Conservation (phyloP, 2,329 filamentous ascomycete genomes). For the Aspergillus viridinutans region DNA sequence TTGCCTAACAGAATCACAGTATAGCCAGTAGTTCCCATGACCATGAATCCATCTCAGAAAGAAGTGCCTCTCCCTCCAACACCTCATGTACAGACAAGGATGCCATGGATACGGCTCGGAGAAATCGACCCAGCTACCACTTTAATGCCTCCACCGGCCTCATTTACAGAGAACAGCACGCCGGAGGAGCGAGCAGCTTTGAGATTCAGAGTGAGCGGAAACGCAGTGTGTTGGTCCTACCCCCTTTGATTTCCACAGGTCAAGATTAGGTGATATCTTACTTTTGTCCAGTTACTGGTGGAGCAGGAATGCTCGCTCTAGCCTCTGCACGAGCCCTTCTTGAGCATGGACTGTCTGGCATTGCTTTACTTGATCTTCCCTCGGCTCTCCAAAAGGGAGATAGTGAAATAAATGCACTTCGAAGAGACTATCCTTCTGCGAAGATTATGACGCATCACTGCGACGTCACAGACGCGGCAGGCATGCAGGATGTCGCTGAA, state of each 20-base stretch:
- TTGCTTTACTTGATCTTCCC: constrained; percentile 59
- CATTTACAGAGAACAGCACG: constrained; percentile 15
- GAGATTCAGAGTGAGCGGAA: constrained; percentile 28
- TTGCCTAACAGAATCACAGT: background rate
- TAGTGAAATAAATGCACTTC: constrained; percentile 43
- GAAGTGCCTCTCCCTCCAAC: background rate
- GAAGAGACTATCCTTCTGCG: constrained; percentile 51
- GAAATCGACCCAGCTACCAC: constrained; percentile 13
- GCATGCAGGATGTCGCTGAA: constrained; percentile 11
- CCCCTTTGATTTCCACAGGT: background rate
- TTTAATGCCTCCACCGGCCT: constrained; percentile 25
- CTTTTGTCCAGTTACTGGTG: constrained; percentile 56
- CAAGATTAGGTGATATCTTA: background rate
- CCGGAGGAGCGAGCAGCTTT: constrained; percentile 23
- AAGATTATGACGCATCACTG: constrained; percentile 52
- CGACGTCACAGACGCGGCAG: constrained; percentile 54
- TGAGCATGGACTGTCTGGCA: constrained; percentile 59
- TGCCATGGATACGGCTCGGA: constrained; percentile 24
- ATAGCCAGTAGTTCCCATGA: background rate
- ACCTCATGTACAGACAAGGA: background rate
- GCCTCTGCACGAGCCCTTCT: constrained; percentile 58
- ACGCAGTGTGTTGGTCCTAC: constrained; percentile 24
- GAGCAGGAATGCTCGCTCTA: constrained; percentile 60
- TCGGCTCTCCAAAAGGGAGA: constrained; percentile 37
- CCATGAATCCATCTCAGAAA: background rate